Percentiles rank a stretch among this genome's conserved stretches.
Evolutionary conservation across 2,329 filamentous ascomycete species (phyloP).

Genomic region (Fusarium setosum): DNA sequence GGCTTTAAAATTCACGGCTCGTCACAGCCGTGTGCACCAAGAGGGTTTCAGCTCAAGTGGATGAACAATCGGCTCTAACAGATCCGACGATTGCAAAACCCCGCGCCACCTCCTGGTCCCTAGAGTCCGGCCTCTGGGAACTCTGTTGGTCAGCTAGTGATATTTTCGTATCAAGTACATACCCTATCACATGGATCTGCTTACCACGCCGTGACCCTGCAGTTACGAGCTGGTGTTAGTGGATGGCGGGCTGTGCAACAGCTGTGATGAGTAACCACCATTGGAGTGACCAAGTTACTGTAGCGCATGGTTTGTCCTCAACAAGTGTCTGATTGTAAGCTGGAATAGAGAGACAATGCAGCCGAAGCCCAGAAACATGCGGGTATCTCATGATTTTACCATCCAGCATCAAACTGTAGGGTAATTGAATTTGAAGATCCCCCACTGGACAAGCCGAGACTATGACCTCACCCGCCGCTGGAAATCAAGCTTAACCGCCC

Average conservation of each 20-base stretch:
- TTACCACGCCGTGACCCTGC: slow-evolving; percentile 18
- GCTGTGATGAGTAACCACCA: background rate
- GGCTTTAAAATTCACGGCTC: no score
- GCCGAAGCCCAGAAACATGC: background rate
- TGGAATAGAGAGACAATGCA: no score
- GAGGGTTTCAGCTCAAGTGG: background rate
- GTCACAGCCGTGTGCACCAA: background rate
- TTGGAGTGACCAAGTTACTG: background rate
- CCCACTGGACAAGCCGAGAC: background rate
- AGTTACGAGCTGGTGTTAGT: slow-evolving; percentile 1
- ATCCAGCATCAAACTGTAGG: slow-evolving; percentile 11
- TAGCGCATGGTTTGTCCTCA: background rate
- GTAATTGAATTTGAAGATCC: slow-evolving; percentile 9
- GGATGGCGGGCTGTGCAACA: background rate
- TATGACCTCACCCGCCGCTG: slow-evolving; percentile 37
- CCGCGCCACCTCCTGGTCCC: slow-evolving; percentile 5
- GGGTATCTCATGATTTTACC: background rate
- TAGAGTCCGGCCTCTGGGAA: background rate
- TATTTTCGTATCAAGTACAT: background rate
- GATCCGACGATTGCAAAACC: background rate
- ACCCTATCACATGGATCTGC: background rate
- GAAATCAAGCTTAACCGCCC: slow-evolving; percentile 26
- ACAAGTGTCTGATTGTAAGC: background rate
- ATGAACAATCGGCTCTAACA: background rate
- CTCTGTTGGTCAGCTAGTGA: background rate